Percentiles rank a stretch among this genome's conserved stretches.
Evolutionary conservation across 805 yeast genomes (phyloP).

Genomic region (Myxozyma sirexii): DNA sequence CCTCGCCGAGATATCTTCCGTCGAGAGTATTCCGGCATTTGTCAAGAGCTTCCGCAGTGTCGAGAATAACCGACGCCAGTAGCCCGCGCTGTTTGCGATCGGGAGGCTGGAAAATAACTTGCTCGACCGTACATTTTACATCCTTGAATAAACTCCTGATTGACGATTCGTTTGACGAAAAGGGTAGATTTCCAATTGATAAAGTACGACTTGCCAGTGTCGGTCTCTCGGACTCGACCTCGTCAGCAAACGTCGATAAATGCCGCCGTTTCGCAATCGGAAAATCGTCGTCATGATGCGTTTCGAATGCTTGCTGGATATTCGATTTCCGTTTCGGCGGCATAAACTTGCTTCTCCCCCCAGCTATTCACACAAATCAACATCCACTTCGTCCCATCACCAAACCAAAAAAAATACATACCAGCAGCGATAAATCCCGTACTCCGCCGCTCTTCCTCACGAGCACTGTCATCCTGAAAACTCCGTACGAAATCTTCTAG

Average conservation of each 20-base stretch:
- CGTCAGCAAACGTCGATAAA: background rate
- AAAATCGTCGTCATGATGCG: background rate
- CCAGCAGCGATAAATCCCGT: constrained; percentile 3
- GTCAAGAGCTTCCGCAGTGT: constrained; percentile 17
- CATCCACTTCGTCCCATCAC: too few species aligned
- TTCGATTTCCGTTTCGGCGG: constrained; percentile 2
- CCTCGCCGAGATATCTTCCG: constrained; percentile 28
- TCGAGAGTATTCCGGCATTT: constrained; percentile 16
- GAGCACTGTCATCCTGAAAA: constrained; percentile 19
- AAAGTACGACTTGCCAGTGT: constrained; percentile 14
- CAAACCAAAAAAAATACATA: background rate
- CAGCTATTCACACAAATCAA: too few species aligned
- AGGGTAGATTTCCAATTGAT: constrained; percentile 22
- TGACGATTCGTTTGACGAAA: background rate
- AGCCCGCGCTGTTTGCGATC: constrained; percentile 22
- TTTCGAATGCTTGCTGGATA: background rate
- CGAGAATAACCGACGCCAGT: constrained; percentile 17
- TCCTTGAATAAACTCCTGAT: constrained; percentile 9
- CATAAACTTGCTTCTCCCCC: background rate
- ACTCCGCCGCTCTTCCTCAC: background rate
- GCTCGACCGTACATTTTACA: background rate
- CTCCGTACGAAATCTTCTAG: constrained; percentile 30
- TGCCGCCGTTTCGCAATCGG: constrained; percentile 16
- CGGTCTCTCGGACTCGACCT: too few species aligned
- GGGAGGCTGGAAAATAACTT: constrained; percentile 11